Evolutionary conservation across 805 yeast genomes (phyloP), one percentile per base, ranked within the genome.

Genomic region (Monosporozyma aerobia): DNA sequence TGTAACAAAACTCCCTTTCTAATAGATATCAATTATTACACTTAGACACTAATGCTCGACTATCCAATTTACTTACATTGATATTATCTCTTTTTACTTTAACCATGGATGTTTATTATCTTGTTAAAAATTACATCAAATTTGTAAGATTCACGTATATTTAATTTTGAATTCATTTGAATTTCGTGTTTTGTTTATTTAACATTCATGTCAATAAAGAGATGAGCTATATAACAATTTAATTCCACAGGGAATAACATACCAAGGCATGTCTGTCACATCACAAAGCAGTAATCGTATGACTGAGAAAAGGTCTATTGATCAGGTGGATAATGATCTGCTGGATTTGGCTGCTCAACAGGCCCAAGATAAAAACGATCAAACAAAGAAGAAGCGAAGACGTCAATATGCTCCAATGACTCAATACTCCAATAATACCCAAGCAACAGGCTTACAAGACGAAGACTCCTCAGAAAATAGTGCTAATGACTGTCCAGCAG

Each of bases 401-500:
- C 58, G 57, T 30, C 54, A 57, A 25, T 59, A 53, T 50, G 63
- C 61, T 25, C 59, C 64, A 0, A 65, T 65, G 68, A 63, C 69
- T 7, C 69, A 65, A 47, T 56, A 55, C 44, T 27, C 47, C 16
- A 16, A 43, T 9, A 37, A 50, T 23, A 41, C 47, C n/a, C 45
- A 25, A 27, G 13, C 22, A 29, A 8, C 33, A 3, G 23, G 16
- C 11, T n/a, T 6, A 2, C 32, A 43, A 14, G 32, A 27, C 19
- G 16, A 16, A 19, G 25, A 22, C 16, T 7, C 23, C 19, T 8
- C 10, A 29, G 35, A 27, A 44, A 4, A 22, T 2, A 35, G 16
- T 9, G 32, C 11, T 22, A 61, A 59, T 19, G 55, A 50, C 27
- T 51, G 59, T 7, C 64, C 64, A 1, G 58, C 94, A 0, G 97